phyloP scores from a whole-genome alignment of 2,329 filamentous ascomycete genomes.

The Hypoxylon sp. region DNA sequence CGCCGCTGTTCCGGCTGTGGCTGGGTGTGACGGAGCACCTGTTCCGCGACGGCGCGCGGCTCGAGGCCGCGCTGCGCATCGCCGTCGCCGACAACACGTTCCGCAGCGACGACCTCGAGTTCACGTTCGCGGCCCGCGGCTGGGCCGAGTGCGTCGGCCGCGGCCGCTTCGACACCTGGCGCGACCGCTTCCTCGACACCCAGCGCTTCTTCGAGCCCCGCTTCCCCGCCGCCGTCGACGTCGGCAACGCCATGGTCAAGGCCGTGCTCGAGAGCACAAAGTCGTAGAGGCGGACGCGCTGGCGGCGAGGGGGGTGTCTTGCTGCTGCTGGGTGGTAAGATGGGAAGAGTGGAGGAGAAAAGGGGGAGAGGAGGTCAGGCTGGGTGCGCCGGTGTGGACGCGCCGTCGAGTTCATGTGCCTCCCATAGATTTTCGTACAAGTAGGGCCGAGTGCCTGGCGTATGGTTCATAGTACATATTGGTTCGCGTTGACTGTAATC shows the following conservation, averaged over 20 bases:
- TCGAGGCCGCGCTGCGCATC: conserved; percentile 85
- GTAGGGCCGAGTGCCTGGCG: no score
- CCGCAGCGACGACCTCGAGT: conserved; percentile 94
- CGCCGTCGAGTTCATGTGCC: no score
- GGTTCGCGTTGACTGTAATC: background rate
- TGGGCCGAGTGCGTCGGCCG: conserved; percentile 95
- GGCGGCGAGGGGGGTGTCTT: background rate
- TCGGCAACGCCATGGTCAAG: conserved; percentile 97
- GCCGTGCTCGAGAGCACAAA: conserved; percentile 85
- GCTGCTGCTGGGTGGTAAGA: background rate
- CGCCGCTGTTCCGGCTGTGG: conserved; percentile 95
- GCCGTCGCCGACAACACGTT: conserved; percentile 91
- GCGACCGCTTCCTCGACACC: conserved; percentile 88
- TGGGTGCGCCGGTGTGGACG: background rate
- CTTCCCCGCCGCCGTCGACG: conserved; percentile 83
- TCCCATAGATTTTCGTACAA: no score
- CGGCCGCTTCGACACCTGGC: conserved; percentile 92
- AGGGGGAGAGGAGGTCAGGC: background rate
- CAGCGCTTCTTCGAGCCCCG: conserved; percentile 91
- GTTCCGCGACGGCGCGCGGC: conserved; percentile 80
- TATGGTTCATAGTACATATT: background rate
- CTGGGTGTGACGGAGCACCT: conserved; percentile 97
- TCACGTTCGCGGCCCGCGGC: conserved; percentile 93
- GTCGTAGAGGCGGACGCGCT: conserved; percentile 38
- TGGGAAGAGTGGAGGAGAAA: no score